Base-by-base conservation (phyloP, 2,329 filamentous ascomycete species). In the Dichotomopilus funicola region DNA sequence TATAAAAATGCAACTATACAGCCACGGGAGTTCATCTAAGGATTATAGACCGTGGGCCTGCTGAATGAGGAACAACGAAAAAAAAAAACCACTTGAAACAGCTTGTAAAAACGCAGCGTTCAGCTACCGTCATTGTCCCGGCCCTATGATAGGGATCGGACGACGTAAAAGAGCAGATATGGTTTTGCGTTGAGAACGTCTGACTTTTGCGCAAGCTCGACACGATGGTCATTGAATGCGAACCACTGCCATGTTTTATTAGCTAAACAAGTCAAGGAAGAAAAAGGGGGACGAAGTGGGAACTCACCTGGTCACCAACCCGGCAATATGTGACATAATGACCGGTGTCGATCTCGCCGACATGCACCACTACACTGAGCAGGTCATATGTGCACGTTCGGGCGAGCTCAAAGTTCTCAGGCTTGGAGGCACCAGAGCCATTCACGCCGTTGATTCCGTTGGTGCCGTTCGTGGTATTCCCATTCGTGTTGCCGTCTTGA, bases 221-320 rank as follows among this genome's bases (percentile, higher is more conserved):
- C 92, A 68, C 90, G 91, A 69, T 94, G 91, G 68, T 97, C 92
- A 66, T 97, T 95, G 72, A 96, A 96, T 54, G 89, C 84, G 70
- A 96, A 95, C 92, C 92, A 97, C 80, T 95, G 62, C 12, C 59
- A 67, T 9, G 12, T 42, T 35, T 6, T 31, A 60, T 64, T 42
- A 60, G 51, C 42, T n/a, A 7, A 9, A 8, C 12, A 19, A n/a
- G 12, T 10, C 9, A 8, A 8, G 11, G 3, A 12, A 33, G 31
- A n/a, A 49, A 35, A 40, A 12, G 31, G 10, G 40, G 12, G 43
- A n/a, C 3, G n/a, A 9, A n/a, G 27, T 46, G 6, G 45, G 41
- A 42, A 67, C 75, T 59, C 69, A 82, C 81, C 75, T 88, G 82
- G 54, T 89, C 87, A 4, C 86, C 88, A 57, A 92, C 87, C 47